These are phyloP conservation scores for Pterulicium gracile DNA, from an alignment of 1,284 basidiomycete genomes.

Conservation along the genomic window DNA sequence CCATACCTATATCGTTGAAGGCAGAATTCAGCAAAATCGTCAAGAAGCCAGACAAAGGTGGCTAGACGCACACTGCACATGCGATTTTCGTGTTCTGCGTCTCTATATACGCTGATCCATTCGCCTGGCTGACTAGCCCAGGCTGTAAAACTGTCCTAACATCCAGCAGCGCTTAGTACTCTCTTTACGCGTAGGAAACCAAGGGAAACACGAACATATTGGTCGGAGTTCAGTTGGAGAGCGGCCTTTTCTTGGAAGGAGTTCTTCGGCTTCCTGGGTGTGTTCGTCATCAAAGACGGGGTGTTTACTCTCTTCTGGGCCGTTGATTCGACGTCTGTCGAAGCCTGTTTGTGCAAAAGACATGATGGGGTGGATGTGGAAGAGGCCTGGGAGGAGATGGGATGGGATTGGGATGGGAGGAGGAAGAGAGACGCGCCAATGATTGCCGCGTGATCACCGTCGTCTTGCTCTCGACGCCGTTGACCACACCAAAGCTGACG, in stretches of 20 bases:
- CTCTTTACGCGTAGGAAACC: constrained; percentile 8
- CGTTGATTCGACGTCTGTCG: constrained; percentile 81
- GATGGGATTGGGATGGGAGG: neutral
- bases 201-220: constrained; percentile 53
- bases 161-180: constrained; percentile 7
- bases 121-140: constrained; percentile 85
- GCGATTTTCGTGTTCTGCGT: constrained; percentile 84
- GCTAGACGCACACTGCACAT: constrained; percentile 72
- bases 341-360: constrained; percentile 44
- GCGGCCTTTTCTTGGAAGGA: constrained; percentile 38
- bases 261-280: constrained; percentile 16
- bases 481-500: too few species aligned
- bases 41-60: constrained; percentile 2
- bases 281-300: constrained; percentile 47
- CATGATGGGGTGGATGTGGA: constrained; percentile 7
- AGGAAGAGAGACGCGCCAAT: too few species aligned
- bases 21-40: constrained; percentile 8
- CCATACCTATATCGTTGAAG: constrained; percentile 59
- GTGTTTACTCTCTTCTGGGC: constrained; percentile 71
- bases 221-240: constrained; percentile 59
- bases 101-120: constrained; percentile 94
- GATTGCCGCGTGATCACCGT: too few species aligned
- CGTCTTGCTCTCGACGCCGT: too few species aligned
- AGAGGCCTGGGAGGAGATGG: constrained; percentile 8
- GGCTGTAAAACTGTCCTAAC: constrained; percentile 68